phyloP scores from a whole-genome alignment of 768 basidiomycete species.

The Mycena alexandri region DNA sequence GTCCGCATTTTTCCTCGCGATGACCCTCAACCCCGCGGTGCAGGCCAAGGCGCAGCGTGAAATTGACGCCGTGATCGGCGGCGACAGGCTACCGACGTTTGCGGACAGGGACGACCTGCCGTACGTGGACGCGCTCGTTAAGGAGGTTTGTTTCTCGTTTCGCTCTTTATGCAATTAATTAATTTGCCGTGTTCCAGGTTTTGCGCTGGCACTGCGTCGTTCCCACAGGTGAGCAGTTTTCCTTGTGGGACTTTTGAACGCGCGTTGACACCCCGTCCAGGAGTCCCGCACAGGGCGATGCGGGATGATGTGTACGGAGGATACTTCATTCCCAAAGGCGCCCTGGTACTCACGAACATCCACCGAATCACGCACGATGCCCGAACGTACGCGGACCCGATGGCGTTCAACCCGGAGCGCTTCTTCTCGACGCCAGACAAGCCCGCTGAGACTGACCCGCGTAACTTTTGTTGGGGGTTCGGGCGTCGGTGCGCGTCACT shows the following conservation, averaged over 20 bases:
- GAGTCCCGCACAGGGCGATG: slow-evolving; percentile 66
- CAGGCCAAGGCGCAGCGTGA: slow-evolving; percentile 72
- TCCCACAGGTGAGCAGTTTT: slow-evolving; percentile 53
- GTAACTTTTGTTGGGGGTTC: slow-evolving; percentile 76
- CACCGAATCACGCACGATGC: slow-evolving; percentile 63
- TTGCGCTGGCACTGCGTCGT: slow-evolving; percentile 63
- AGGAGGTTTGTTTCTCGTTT: slow-evolving; percentile 56
- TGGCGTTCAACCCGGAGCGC: slow-evolving; percentile 70
- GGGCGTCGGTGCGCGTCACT: slow-evolving; percentile 65
- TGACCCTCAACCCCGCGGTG: slow-evolving; percentile 68
- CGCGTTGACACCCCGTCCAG: slow-evolving; percentile 43
- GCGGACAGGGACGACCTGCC: slow-evolving; percentile 69
- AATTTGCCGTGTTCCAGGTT: slow-evolving; percentile 36
- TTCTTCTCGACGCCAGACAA: slow-evolving; percentile 61
- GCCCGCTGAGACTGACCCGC: slow-evolving; percentile 67
- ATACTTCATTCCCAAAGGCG: slow-evolving; percentile 71
- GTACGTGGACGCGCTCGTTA: slow-evolving; percentile 69
- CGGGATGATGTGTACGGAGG: slow-evolving; percentile 74
- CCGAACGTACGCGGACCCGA: slow-evolving; percentile 64
- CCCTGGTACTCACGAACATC: slow-evolving; percentile 65
- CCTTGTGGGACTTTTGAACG: slow-evolving; percentile 20
- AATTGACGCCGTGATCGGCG: slow-evolving; percentile 70
- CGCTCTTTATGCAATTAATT: not conserved
- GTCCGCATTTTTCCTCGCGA: slow-evolving; percentile 72
- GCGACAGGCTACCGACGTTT: slow-evolving; percentile 71